phyloP scores from a whole-genome alignment of 306 rosid species.

The Casuarina equisetifolia region DNA sequence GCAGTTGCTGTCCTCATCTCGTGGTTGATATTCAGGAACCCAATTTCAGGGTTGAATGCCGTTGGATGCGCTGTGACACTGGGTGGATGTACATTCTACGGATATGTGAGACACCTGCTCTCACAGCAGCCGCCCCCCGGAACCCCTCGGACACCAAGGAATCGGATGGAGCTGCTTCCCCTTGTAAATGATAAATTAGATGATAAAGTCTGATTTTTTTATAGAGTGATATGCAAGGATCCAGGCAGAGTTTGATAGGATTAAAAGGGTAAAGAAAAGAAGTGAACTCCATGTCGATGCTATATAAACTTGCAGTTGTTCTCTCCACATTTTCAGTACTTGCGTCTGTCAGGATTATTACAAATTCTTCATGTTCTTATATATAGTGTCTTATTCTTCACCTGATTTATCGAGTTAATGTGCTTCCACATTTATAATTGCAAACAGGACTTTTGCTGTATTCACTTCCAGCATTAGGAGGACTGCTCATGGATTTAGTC shows the following conservation, averaged over 20 bases:
- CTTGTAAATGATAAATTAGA: conserved; percentile 96
- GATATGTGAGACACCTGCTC: conserved; percentile 77
- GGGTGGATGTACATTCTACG: conserved; percentile 92
- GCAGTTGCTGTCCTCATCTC: conserved; percentile 96
- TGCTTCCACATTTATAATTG: not conserved
- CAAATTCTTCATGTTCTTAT: conserved; percentile 10
- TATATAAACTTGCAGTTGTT: conserved; percentile 37
- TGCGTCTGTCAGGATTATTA: not conserved
- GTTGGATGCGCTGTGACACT: conserved; percentile 90
- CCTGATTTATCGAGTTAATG: not conserved
- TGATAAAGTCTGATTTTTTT: conserved; percentile 54
- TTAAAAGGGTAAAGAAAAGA: conserved; percentile 11
- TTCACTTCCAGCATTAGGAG: no score
- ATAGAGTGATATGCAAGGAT: conserved; percentile 24
- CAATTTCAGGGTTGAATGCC: conserved; percentile 69
- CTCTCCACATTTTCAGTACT: conserved; percentile 31
- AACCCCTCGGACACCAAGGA: conserved; percentile 84
- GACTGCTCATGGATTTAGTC: no score
- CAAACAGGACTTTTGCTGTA: not conserved
- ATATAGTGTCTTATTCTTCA: conserved; percentile 2
- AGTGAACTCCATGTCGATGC: conserved; percentile 34
- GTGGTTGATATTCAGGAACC: conserved; percentile 90
- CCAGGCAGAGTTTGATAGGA: conserved; percentile 41
- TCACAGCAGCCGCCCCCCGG: conserved; percentile 77
- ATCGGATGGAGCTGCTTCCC: conserved; percentile 79